These are phyloP conservation scores for Saccharum hybrid DNA, from an alignment of 202 grass and related monocot species.

Conservation along the genomic window DNA sequence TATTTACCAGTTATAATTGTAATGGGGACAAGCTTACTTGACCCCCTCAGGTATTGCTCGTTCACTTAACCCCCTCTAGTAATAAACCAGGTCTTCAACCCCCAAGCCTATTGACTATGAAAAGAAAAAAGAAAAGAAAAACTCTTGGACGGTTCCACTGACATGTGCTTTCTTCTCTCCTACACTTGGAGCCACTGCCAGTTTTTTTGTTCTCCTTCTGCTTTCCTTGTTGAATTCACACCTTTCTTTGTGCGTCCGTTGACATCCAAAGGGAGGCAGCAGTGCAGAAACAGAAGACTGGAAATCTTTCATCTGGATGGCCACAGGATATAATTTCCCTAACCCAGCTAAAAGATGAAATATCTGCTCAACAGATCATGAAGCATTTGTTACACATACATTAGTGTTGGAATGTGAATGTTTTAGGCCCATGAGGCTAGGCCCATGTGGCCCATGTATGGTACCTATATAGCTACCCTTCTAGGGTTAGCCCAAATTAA, in stretches of 20 bases:
- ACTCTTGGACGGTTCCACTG: not conserved
- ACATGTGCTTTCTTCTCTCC: not conserved
- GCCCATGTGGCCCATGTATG: too few relatives aligned
- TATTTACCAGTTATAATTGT: not conserved
- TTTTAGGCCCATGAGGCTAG: too few relatives aligned
- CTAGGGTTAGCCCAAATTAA: too few relatives aligned
- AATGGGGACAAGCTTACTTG: not conserved
- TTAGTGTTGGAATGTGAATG: too few relatives aligned
- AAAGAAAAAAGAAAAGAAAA: not conserved
- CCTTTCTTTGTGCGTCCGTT: not conserved
- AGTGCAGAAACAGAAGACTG: not conserved
- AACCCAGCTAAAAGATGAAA: not conserved
- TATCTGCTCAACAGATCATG: not conserved
- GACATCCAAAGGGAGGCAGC: not conserved
- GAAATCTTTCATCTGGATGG: not conserved
- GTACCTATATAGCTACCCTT: too few relatives aligned
- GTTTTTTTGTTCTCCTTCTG: not conserved
- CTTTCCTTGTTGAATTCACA: not conserved
- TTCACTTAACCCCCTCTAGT: not conserved
- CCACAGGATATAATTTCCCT: not conserved
- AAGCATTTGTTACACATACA: not conserved
- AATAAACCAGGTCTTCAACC: not conserved
- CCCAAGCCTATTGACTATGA: not conserved
- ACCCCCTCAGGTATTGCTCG: not conserved
- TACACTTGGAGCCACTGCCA: not conserved